These are phyloP conservation scores for Aquilaria agallochum DNA, from an alignment of 441 rosid genomes.

Conservation along the genomic window DNA sequence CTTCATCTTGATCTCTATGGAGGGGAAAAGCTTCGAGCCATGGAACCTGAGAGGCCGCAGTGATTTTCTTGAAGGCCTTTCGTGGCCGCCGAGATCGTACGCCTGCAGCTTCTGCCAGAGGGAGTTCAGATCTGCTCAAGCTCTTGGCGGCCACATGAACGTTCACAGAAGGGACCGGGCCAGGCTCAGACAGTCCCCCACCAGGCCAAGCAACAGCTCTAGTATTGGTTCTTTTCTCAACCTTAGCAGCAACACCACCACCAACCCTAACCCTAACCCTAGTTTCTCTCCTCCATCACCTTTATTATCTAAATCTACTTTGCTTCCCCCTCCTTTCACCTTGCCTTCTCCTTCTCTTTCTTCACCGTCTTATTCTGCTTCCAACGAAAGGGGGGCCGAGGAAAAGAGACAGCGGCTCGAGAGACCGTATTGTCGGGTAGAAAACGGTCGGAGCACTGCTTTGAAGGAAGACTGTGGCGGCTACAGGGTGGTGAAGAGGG, in stretches of 20 bases:
- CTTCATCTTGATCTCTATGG: slow-evolving; percentile 42
- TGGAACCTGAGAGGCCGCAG: slow-evolving; percentile 30
- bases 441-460: slow-evolving; percentile 7
- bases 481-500: slow-evolving; percentile 32
- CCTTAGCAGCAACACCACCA: slow-evolving; percentile 17
- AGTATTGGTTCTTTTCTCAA: slow-evolving; percentile 39
- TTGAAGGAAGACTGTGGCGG: slow-evolving; percentile 28
- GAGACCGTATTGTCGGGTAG: background rate
- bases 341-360: slow-evolving; percentile 28
- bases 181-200: slow-evolving; percentile 61
- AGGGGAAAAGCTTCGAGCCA: slow-evolving; percentile 50
- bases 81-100: slow-evolving; percentile 95
- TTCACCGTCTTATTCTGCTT: slow-evolving; percentile 34
- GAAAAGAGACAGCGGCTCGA: slow-evolving; percentile 23
- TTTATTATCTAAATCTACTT: slow-evolving; percentile 30
- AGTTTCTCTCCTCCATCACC: slow-evolving; percentile 33
- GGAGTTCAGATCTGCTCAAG: slow-evolving; percentile 94
- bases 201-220: slow-evolving; percentile 35
- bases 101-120: slow-evolving; percentile 80
- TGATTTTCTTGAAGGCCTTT: slow-evolving; percentile 56
- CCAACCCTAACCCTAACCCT: slow-evolving; percentile 59
- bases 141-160: slow-evolving; percentile 98
- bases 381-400: slow-evolving; percentile 21
- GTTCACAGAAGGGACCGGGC: slow-evolving; percentile 94
- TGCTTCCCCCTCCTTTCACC: slow-evolving; percentile 7